Conservation (phyloP, 352 stramenopile genomes). For the Pseudoperonospora humuli region DNA sequence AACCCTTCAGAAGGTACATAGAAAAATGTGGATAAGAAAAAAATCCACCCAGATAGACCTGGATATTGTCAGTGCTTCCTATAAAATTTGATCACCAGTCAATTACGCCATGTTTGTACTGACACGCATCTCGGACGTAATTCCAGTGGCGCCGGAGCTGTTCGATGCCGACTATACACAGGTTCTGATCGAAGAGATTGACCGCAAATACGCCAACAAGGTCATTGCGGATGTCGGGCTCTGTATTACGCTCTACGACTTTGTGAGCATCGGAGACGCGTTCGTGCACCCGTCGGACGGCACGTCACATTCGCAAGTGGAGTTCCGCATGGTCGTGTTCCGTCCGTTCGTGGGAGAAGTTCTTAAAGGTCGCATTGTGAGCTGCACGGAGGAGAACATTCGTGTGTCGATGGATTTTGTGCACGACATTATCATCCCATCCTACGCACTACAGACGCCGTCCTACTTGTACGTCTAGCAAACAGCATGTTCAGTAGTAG, state of each 20-base stretch:
- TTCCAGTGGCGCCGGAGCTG: constrained; percentile 70
- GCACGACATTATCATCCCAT: constrained; percentile 86
- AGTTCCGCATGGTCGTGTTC: constrained; percentile 88
- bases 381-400: constrained; percentile 85
- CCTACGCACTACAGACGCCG: constrained; percentile 80
- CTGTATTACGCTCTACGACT: constrained; percentile 86
- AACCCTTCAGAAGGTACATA: too few species aligned
- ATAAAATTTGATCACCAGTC: not conserved
- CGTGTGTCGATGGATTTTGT: constrained; percentile 88
- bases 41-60: too few species aligned
- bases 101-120: constrained; percentile 64
- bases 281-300: constrained; percentile 81
- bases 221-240: constrained; percentile 82
- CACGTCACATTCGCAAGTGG: constrained; percentile 82
- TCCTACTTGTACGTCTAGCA: constrained; percentile 57
- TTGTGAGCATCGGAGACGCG: constrained; percentile 80
- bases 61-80: too few species aligned
- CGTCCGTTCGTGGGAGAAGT: constrained; percentile 83
- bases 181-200: constrained; percentile 83
- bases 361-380: constrained; percentile 83
- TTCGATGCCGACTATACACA: constrained; percentile 80
- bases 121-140: constrained; percentile 80
- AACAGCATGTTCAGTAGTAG: not conserved
- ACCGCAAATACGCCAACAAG: constrained; percentile 89
- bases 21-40: too few species aligned